Percentiles rank a stretch among this genome's conserved stretches.
phyloP scores from a whole-genome alignment of 2,329 filamentous ascomycete species.

The Cercospora sp. region DNA sequence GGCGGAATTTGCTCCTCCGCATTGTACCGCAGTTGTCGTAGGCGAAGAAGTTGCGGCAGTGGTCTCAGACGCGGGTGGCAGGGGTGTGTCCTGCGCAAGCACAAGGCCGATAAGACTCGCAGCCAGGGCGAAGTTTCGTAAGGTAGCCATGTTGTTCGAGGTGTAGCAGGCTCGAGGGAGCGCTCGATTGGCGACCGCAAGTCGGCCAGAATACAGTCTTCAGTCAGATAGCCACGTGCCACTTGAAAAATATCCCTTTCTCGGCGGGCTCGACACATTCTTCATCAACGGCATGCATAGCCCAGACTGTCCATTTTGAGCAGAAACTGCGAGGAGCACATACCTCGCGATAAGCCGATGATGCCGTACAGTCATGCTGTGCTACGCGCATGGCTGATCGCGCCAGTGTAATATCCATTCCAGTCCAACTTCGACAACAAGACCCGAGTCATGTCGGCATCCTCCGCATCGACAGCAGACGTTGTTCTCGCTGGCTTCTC shows the following conservation, averaged over 20 bases:
- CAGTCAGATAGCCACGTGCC: not conserved
- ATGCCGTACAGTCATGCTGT: not conserved
- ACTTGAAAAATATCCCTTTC: not conserved
- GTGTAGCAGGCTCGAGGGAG: not conserved
- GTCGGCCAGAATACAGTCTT: not conserved
- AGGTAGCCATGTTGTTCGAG: not conserved
- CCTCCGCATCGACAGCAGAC: slow-evolving; percentile 12
- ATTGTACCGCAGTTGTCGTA: slow-evolving; percentile 10
- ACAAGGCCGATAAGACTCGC: not conserved
- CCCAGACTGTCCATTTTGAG: not conserved
- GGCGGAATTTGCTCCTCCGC: slow-evolving; percentile 19
- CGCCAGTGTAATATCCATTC: slow-evolving; percentile 18
- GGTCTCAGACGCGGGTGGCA: slow-evolving; percentile 14
- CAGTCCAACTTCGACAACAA: slow-evolving; percentile 28
- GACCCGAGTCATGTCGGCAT: slow-evolving; percentile 24
- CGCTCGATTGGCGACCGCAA: not conserved
- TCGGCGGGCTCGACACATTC: not conserved
- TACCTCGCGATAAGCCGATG: not conserved
- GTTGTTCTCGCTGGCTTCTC: slow-evolving; percentile 23
- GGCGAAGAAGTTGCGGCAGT: slow-evolving; percentile 4
- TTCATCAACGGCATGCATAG: not conserved
- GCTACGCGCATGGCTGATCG: not conserved
- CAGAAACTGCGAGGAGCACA: not conserved
- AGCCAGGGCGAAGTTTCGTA: not conserved
- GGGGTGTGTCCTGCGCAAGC: not conserved